Conservation (phyloP, 1,284 basidiomycete species). For the Tylopilus sp. region DNA sequence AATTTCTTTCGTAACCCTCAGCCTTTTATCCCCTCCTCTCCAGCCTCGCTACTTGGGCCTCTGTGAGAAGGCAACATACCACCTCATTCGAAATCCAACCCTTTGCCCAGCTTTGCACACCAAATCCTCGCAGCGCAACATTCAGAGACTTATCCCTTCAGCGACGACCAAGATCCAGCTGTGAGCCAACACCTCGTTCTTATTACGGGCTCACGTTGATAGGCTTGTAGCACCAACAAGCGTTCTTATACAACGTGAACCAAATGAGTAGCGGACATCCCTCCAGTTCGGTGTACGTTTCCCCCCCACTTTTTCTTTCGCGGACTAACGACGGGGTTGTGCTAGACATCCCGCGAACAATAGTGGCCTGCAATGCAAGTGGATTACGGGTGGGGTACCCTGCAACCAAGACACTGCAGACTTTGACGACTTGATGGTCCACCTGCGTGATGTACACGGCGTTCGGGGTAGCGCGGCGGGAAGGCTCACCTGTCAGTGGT, state of each 20-base stretch:
- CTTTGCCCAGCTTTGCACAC: neutral
- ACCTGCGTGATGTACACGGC: neutral
- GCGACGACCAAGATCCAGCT: neutral
- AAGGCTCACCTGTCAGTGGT: conserved; percentile 7
- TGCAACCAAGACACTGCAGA: neutral
- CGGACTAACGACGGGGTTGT: neutral
- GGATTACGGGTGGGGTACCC: neutral
- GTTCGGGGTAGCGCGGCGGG: neutral
- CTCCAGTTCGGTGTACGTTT: neutral
- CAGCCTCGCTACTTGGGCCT: fast-evolving
- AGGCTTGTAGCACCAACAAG: conserved; percentile 5
- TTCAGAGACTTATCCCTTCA: neutral
- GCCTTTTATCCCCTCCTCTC: fast-evolving
- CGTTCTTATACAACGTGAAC: neutral
- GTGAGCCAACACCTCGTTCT: neutral
- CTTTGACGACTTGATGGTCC: conserved; percentile 8
- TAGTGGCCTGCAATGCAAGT: neutral
- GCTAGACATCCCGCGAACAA: conserved; percentile 1
- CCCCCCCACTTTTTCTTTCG: too few relatives aligned
- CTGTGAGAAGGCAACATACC: neutral
- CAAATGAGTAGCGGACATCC: neutral
- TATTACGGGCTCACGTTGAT: neutral
- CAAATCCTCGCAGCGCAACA: neutral
- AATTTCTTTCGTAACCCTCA: fast-evolving
- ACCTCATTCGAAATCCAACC: neutral